A percentile compares a stretch with the other conserved stretches of the same genome.
These are phyloP conservation scores for Neurospora sp. DNA, from an alignment of 495 filamentous ascomycete species.

Conservation along the genomic window DNA sequence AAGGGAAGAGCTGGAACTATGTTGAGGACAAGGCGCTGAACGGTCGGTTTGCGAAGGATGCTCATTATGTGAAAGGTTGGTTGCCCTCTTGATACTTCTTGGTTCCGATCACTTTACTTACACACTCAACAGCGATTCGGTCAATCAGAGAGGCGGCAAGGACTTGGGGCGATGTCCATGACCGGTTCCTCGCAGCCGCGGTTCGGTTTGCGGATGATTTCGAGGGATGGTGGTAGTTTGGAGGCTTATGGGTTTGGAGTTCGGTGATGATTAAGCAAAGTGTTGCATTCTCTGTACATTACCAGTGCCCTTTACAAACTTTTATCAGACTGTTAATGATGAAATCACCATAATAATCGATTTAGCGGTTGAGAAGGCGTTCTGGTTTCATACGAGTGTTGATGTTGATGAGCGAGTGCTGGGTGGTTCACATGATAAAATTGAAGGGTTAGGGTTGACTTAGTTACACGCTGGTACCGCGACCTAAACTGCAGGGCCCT, in stretches of 20 bases:
- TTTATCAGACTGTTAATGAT: neutral
- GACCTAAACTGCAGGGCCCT: too few species aligned
- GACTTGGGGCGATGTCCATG: constrained; percentile 77
- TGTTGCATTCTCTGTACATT: neutral
- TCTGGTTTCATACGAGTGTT: neutral
- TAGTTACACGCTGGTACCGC: too few species aligned
- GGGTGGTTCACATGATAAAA: neutral
- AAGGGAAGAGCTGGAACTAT: constrained; percentile 65
- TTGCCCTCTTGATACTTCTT: neutral
- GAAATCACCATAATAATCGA: neutral
- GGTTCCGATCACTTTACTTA: constrained; percentile 7
- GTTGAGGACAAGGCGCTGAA: constrained; percentile 58
- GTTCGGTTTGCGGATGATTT: constrained; percentile 74
- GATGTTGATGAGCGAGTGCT: neutral
- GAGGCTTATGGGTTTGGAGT: neutral
- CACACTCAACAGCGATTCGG: constrained; percentile 41
- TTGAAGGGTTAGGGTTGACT: neutral
- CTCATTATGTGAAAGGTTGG: constrained; percentile 70
- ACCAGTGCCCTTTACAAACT: neutral
- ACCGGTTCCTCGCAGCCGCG: constrained; percentile 68
- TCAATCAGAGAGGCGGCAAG: constrained; percentile 61
- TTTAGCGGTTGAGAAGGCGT: neutral
- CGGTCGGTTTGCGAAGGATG: constrained; percentile 54
- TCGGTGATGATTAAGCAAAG: neutral
- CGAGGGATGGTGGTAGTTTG: constrained; percentile 56